These are phyloP conservation scores for Leccinum uliginosum DNA, from an alignment of 768 basidiomycete species.

Conservation along the genomic window DNA sequence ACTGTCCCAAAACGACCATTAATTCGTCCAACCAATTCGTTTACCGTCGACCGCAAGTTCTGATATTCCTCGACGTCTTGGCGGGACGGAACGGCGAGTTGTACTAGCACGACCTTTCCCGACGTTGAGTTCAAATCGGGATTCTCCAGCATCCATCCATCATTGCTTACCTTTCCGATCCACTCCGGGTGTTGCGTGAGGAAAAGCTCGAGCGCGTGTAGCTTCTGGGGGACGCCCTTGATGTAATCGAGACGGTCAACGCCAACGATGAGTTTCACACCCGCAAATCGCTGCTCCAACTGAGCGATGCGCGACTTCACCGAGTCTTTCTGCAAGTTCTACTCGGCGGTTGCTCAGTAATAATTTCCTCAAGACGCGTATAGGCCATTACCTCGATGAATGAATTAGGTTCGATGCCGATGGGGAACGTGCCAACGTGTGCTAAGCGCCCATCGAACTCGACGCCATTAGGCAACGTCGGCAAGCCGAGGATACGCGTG, in stretches of 20 bases:
- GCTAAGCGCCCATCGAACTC: constrained; percentile 94
- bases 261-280: constrained; percentile 96
- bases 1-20: constrained; percentile 99
- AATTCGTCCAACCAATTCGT: constrained; percentile 97
- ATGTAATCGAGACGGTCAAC: constrained; percentile 99
- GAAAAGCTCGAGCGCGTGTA: constrained; percentile 96
- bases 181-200: constrained; percentile 97
- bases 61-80: constrained; percentile 99
- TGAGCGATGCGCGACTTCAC: constrained; percentile 79
- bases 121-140: not conserved
- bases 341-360: constrained; percentile 5
- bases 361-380: not conserved
- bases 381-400: constrained; percentile 67
- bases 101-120: constrained; percentile 83
- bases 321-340: constrained; percentile 76
- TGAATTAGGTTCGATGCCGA: constrained; percentile 93
- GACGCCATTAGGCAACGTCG: constrained; percentile 97
- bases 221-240: constrained; percentile 98
- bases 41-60: constrained; percentile 91
- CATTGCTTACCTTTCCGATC: constrained; percentile 79
- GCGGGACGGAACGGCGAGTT: constrained; percentile 94
- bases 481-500: constrained; percentile 90
- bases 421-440: constrained; percentile 98
- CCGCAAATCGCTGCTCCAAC: constrained; percentile 87
- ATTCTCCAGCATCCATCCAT: not conserved